phyloP scores from a whole-genome alignment of 2,329 filamentous ascomycete species.

The Trichoderma lentiforme region DNA sequence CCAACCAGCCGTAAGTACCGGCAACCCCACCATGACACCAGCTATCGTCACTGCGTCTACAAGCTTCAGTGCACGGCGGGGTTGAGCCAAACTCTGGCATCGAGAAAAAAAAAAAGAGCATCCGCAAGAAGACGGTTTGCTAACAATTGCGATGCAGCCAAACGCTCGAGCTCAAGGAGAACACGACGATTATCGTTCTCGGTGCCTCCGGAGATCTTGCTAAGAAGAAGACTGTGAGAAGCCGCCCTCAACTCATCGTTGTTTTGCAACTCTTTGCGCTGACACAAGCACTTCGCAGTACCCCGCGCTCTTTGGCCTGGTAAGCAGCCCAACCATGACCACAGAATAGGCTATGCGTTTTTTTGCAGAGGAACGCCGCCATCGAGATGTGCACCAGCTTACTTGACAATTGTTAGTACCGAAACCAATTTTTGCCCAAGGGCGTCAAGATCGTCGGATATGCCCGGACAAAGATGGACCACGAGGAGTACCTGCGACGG shows the following conservation, averaged over 20 bases:
- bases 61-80: conserved; percentile 14
- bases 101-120: not conserved
- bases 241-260: conserved; percentile 17
- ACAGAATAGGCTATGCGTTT: not conserved
- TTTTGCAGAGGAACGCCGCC: not conserved
- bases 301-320: conserved; percentile 93
- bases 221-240: conserved; percentile 96
- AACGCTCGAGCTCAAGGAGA: conserved; percentile 93
- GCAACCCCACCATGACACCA: conserved; percentile 20
- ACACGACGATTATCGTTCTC: conserved; percentile 94
- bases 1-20: conserved; percentile 15
- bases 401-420: conserved; percentile 65
- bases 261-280: conserved; percentile 7
- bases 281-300: conserved; percentile 55
- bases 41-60: conserved; percentile 16
- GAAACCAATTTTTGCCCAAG: conserved; percentile 97
- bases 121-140: not conserved
- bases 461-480: conserved; percentile 99
- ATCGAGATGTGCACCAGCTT: conserved; percentile 2
- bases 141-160: conserved; percentile 43
- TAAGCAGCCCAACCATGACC: conserved; percentile 47
- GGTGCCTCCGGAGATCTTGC: conserved; percentile 96
- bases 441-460: conserved; percentile 97
- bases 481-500: conserved; percentile 87
- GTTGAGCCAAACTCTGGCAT: conserved; percentile 4